phyloP scores from a whole-genome alignment of 1,139 yeast species.

The Hyphopichia burtonii region DNA sequence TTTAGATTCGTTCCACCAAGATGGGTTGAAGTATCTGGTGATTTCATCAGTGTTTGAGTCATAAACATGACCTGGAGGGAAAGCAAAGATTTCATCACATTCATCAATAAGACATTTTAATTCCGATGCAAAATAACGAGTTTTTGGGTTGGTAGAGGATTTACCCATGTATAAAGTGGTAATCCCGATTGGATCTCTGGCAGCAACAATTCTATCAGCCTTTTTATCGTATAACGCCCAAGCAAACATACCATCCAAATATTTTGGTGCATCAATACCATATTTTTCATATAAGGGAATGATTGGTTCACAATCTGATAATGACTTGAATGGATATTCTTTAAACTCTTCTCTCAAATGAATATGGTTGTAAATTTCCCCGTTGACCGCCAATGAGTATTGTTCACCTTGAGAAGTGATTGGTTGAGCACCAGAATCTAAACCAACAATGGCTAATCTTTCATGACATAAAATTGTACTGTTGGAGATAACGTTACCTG shows the following conservation, averaged over 20 bases:
- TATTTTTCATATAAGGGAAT: conserved; percentile 87
- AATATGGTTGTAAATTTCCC: conserved; percentile 97
- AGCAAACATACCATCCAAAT: conserved; percentile 98
- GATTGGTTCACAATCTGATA: conserved; percentile 96
- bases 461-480: conserved; percentile 85
- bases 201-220: conserved; percentile 87
- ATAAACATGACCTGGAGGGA: conserved; percentile 98
- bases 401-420: conserved; percentile 74
- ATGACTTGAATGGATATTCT: conserved; percentile 77
- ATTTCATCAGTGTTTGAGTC: conserved; percentile 85
- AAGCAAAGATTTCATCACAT: conserved; percentile 87
- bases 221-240: conserved; percentile 85
- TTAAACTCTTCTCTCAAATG: conserved; percentile 71
- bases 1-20: conserved; percentile 85
- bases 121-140: conserved; percentile 91
- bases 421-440: conserved; percentile 98
- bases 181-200: conserved; percentile 97
- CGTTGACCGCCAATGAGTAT: conserved; percentile 83
- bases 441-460: conserved; percentile 93
- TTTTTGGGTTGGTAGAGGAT: conserved; percentile 62
- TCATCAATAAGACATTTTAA: conserved; percentile 90
- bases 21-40: conserved; percentile 85
- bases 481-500: conserved; percentile 82
- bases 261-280: conserved; percentile 85
- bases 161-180: conserved; percentile 96